Evolutionary conservation across 1,284 basidiomycete species (phyloP).

Genomic region (Abortiporus biennis): DNA sequence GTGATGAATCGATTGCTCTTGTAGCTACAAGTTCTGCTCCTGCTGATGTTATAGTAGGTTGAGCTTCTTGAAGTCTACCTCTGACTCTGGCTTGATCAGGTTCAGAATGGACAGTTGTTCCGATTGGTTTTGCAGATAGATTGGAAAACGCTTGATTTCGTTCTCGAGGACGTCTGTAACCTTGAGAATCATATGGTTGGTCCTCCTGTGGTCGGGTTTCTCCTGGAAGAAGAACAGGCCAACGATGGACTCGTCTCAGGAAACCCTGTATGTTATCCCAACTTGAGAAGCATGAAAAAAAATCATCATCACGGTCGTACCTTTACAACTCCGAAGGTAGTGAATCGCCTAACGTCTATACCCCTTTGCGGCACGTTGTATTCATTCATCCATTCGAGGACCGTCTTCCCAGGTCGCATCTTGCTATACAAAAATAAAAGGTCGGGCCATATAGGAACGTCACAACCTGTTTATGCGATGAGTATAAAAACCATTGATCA

Average conservation of each 20-base stretch:
- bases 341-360: conserved; percentile 89
- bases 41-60: conserved; percentile 18
- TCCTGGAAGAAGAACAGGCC: conserved; percentile 64
- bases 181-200: neutral
- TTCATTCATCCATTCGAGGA: conserved; percentile 87
- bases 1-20: conserved; percentile 9
- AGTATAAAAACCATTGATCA: no score
- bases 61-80: conserved; percentile 18
- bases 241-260: conserved; percentile 87
- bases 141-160: neutral
- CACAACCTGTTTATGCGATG: conserved; percentile 2
- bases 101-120: conserved; percentile 7
- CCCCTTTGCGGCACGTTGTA: conserved; percentile 67
- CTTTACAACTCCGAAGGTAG: conserved; percentile 99
- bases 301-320: conserved; percentile 33
- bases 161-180: neutral
- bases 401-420: conserved; percentile 78
- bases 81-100: conserved; percentile 11
- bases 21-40: conserved; percentile 19
- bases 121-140: neutral
- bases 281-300: conserved; percentile 1
- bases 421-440: conserved; percentile 83
- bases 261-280: conserved; percentile 58
- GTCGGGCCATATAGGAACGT: conserved; percentile 69
- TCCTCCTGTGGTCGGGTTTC: neutral